Evolutionary conservation across 202 grass and related monocot genomes (phyloP).

Genomic region (Carex arenaria): DNA sequence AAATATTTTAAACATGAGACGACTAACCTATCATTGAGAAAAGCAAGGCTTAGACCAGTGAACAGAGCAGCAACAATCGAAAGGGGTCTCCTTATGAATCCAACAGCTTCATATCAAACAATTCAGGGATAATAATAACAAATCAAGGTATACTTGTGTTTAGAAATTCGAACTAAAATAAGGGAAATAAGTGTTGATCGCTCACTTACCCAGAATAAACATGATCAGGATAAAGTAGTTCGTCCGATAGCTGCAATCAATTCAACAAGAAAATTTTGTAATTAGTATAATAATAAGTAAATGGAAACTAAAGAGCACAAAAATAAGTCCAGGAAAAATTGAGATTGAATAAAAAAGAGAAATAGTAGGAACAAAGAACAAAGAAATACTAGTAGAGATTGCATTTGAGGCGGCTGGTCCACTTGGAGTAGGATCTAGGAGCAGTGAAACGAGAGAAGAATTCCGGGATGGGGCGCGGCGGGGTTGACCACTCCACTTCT

Average conservation of each 20-base stretch:
- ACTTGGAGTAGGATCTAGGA: conserved; percentile 94
- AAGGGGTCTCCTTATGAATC: conserved; percentile 86
- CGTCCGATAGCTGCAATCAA: conserved; percentile 74
- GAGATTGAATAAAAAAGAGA: background rate
- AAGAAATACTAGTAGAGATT: conserved; percentile 93
- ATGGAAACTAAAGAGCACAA: background rate
- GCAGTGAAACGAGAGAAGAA: conserved; percentile 98
- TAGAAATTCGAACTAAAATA: background rate
- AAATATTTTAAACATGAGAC: background rate
- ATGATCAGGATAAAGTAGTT: conserved; percentile 96
- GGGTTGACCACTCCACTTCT: conserved; percentile 91
- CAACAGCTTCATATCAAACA: conserved; percentile 44
- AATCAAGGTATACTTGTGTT: background rate
- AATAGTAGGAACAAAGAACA: background rate
- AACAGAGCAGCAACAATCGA: conserved; percentile 84
- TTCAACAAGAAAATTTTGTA: background rate
- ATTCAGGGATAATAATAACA: background rate
- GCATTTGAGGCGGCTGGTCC: conserved; percentile 97
- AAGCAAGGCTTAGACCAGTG: conserved; percentile 74
- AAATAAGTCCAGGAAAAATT: background rate
- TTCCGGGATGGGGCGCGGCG: conserved; percentile 74
- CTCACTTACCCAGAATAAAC: conserved; percentile 77
- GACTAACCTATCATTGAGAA: conserved; percentile 88
- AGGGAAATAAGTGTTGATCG: background rate
- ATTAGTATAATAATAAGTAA: background rate